phyloP scores from a whole-genome alignment of 495 filamentous ascomycete species.

The Lasiosphaeria miniovina region DNA sequence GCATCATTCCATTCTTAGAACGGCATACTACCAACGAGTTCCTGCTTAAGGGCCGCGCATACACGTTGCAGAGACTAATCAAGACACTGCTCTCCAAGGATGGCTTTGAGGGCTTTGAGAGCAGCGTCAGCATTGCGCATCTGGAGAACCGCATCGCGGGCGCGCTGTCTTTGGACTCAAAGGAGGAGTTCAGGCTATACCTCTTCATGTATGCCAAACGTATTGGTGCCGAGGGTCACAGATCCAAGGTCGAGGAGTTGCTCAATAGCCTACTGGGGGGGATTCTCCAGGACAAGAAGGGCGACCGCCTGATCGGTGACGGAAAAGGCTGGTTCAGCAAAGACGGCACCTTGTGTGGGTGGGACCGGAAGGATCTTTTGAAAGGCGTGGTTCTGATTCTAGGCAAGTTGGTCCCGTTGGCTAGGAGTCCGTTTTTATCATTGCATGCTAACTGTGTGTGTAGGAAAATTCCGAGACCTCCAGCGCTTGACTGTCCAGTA shows the following conservation, averaged over 20 bases:
- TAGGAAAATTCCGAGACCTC: conserved; percentile 90
- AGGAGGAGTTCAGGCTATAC: conserved; percentile 87
- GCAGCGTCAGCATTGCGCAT: conserved; percentile 87
- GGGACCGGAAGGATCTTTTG: conserved; percentile 78
- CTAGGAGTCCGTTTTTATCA: neutral
- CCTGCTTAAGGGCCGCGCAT: conserved; percentile 85
- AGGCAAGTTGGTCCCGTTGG: conserved; percentile 57
- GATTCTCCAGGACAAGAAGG: conserved; percentile 51
- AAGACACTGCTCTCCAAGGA: conserved; percentile 80
- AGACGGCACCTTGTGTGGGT: conserved; percentile 76
- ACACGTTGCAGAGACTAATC: conserved; percentile 83
- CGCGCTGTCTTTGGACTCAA: conserved; percentile 76
- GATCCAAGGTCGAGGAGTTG: conserved; percentile 87
- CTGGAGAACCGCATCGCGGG: conserved; percentile 93
- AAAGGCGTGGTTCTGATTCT: conserved; percentile 88
- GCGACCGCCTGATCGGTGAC: conserved; percentile 37
- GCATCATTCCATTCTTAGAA: conserved; percentile 89
- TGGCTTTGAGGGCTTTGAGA: conserved; percentile 89
- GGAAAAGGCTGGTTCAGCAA: conserved; percentile 55
- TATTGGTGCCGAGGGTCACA: conserved; percentile 82
- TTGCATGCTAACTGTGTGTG: conserved; percentile 32
- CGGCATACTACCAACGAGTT: conserved; percentile 91
- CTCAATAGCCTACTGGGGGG: conserved; percentile 75
- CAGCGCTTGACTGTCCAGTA: conserved; percentile 91
- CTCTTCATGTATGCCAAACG: conserved; percentile 95